Evolutionary conservation across 78 protist genomes (phyloP).

Genomic region (Cavenderia fasciculata): DNA sequence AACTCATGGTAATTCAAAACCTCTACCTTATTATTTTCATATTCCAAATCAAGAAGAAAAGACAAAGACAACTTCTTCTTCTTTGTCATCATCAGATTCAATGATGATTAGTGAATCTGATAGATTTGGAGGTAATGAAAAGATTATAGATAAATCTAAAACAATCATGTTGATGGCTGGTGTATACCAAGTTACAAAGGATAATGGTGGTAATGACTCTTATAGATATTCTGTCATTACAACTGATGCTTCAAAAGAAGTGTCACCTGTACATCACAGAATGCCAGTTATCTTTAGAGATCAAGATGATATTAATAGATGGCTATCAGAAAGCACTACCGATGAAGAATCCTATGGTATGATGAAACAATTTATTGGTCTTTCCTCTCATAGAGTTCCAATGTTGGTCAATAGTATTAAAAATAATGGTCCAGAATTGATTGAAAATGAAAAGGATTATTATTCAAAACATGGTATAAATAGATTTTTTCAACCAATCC

Average conservation of each 20-base stretch:
- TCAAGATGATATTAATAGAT: not conserved
- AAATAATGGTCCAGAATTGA: not conserved
- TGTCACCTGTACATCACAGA: conserved; percentile 4
- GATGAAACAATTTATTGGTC: not conserved
- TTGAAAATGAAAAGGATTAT: conserved; percentile 17
- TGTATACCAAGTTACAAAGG: not conserved
- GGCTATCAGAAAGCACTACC: not conserved
- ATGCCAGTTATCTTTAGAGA: conserved; percentile 18
- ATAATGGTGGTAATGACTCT: not conserved
- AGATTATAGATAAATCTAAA: too few relatives aligned
- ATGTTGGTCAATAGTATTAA: conserved; percentile 13
- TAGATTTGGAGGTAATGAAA: too few relatives aligned
- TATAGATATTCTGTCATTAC: conserved; percentile 15
- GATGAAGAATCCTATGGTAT: not conserved
- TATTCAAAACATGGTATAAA: conserved; percentile 6
- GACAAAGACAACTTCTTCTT: too few relatives aligned
- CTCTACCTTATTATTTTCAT: conserved; percentile 28
- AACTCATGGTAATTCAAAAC: not conserved
- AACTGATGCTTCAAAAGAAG: not conserved
- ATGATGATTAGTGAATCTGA: too few relatives aligned
- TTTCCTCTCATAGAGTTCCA: conserved; percentile 12
- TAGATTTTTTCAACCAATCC: not conserved
- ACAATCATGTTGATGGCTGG: conserved; percentile 31
- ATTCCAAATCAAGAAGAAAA: too few relatives aligned
- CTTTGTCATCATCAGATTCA: too few relatives aligned